phyloP scores from a whole-genome alignment of 495 filamentous ascomycete genomes.

The Podospora anserina region DNA sequence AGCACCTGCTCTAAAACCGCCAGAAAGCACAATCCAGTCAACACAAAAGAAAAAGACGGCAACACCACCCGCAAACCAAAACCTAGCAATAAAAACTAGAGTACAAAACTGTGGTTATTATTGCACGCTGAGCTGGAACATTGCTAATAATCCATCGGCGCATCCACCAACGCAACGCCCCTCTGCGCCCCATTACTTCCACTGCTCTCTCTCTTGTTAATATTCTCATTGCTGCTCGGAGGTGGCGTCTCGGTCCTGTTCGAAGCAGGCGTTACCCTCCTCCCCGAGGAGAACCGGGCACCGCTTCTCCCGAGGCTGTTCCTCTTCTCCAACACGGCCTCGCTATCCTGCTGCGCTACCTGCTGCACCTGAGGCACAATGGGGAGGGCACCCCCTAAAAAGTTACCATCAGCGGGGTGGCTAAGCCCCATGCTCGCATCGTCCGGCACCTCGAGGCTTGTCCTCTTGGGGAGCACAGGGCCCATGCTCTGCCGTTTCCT shows the following conservation, averaged over 20 bases:
- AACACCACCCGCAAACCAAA: background rate
- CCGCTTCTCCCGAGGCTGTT: conserved; percentile 51
- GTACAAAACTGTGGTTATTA: background rate
- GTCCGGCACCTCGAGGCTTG: conserved; percentile 48
- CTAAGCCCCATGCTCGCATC: conserved; percentile 34
- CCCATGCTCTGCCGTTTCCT: conserved; percentile 34
- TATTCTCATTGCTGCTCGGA: conserved; percentile 7
- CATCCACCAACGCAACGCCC: conserved; percentile 32
- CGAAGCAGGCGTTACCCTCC: conserved; percentile 36
- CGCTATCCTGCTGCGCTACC: conserved; percentile 38
- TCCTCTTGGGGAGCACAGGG: conserved; percentile 25
- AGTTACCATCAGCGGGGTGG: conserved; percentile 43
- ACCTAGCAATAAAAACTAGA: background rate
- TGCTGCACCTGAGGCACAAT: conserved; percentile 31
- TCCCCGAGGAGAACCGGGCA: conserved; percentile 42
- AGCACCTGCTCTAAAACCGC: background rate
- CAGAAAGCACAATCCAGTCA: too few relatives aligned
- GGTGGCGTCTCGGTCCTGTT: conserved; percentile 14
- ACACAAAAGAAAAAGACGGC: background rate
- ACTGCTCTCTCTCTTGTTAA: background rate
- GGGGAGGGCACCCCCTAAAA: conserved; percentile 33
- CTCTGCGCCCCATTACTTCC: conserved; percentile 16
- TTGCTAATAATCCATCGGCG: conserved; percentile 39
- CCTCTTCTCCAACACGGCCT: conserved; percentile 43
- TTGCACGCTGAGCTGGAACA: background rate